A percentile compares a stretch with the other conserved stretches of the same genome.
Conservation (phyloP, 352 stramenopile genomes). For the Blastocystis sp. region DNA sequence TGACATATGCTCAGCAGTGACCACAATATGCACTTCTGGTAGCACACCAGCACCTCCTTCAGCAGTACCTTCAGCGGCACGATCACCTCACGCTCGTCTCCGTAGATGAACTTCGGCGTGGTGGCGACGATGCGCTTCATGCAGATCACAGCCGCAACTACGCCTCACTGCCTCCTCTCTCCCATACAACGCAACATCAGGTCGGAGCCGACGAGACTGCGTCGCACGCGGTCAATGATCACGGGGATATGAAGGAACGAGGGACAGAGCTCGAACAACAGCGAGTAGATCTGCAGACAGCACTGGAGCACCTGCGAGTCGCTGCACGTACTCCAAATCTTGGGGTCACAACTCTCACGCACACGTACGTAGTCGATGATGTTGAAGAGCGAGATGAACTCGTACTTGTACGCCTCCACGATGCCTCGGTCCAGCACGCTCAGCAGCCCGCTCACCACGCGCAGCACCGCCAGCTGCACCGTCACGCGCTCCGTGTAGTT, state of each 20-base stretch:
- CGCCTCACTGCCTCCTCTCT: not conserved
- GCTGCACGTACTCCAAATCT: constrained; percentile 72
- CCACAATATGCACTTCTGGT: constrained; percentile 65
- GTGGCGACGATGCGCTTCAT: constrained; percentile 64
- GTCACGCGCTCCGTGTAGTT: constrained; percentile 32
- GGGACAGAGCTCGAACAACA: constrained; percentile 66
- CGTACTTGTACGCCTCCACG: constrained; percentile 54
- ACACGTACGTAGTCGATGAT: constrained; percentile 65
- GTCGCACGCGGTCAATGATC: constrained; percentile 51
- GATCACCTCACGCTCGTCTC: constrained; percentile 1
- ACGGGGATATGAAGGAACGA: constrained; percentile 65
- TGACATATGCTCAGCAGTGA: not conserved
- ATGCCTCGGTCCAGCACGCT: constrained; percentile 27
- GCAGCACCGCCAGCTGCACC: constrained; percentile 50
- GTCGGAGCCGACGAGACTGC: constrained; percentile 48
- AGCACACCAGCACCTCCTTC: constrained; percentile 60
- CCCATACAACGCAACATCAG: constrained; percentile 15
- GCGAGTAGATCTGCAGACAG: constrained; percentile 64
- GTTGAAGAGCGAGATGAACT: constrained; percentile 70
- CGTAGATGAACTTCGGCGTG: constrained; percentile 43
- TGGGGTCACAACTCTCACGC: not conserved
- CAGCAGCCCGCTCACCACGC: constrained; percentile 51
- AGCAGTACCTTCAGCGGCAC: constrained; percentile 50
- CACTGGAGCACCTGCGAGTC: constrained; percentile 60
- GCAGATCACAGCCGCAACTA: constrained; percentile 58